Base-by-base conservation (phyloP, 1,284 basidiomycete species). In the Crepidotus sp. region DNA sequence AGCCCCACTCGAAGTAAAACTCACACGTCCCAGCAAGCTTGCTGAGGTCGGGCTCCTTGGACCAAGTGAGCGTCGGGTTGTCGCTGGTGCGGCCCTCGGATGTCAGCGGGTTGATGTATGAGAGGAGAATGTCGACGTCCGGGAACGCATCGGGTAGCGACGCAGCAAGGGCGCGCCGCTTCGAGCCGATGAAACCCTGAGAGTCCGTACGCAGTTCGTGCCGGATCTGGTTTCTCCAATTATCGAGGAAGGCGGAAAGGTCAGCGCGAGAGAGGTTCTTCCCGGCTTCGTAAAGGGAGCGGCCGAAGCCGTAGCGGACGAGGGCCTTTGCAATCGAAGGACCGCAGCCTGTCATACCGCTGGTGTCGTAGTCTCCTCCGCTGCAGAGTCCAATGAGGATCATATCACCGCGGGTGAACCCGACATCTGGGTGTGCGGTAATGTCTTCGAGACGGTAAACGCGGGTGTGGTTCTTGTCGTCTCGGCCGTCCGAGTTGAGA, bases 291-390 rank as follows among this genome's bases (percentile, higher is more conserved):
- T 83, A 65, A 2, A 95, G 70, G 0, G 70, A 56, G 51, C 83
- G 79, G 2, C 83, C 83, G 45, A 87, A 80, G 1, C 84, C 83
- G 49, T 77, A 79, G 47, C 71, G 71, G 0, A 83, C 82, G 2
- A 88, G 71, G n/a, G 71, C 82, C 33, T 76, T 72, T 0, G 84
- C 76, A 32, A 73, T 82, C 21, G 67, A 67, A 24, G 71, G 63
- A 3, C 84, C 84, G 55, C 80, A 85, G 2, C 77, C 69, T 10
- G 66, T 57, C 11, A 87, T 61, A 6, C 84, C 85, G 6, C 68
- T 80, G 25, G 76, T 74, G 42, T 85, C 76, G 57, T 97, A 98
- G 62, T 98, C 95, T 0, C 93, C 95, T 0, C 94, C 94, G 8
- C 80, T 77, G 54, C 95, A 70, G 3, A 97, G 68, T 0, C 83